Percentiles rank a stretch among this genome's conserved stretches.
phyloP scores from a whole-genome alignment of 306 rosid species.

The Dicorynia guianensis region DNA sequence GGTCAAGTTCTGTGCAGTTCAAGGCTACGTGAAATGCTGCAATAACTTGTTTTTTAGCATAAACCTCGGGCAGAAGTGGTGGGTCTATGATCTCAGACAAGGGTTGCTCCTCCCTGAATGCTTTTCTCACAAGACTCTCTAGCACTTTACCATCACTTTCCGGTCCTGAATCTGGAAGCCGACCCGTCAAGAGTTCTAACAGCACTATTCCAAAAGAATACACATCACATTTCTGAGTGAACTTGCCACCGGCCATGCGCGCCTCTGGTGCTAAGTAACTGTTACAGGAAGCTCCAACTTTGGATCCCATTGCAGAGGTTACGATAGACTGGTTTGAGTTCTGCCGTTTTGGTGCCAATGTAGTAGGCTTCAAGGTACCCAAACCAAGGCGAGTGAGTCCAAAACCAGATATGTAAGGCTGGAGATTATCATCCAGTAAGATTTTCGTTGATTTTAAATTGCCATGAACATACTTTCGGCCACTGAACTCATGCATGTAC shows the following conservation, averaged over 20 bases:
- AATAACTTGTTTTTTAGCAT: constrained; percentile 79
- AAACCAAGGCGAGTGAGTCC: constrained; percentile 69
- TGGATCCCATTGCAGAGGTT: constrained; percentile 50
- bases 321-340: constrained; percentile 46
- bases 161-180: constrained; percentile 54
- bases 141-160: constrained; percentile 65
- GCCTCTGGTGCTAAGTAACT: constrained; percentile 75
- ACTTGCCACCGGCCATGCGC: constrained; percentile 63
- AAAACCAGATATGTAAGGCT: constrained; percentile 71
- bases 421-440: constrained; percentile 74
- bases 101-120: constrained; percentile 68
- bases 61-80: constrained; percentile 62
- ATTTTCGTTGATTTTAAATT: constrained; percentile 76
- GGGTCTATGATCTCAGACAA: constrained; percentile 81
- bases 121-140: constrained; percentile 69
- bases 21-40: constrained; percentile 77
- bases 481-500: constrained; percentile 72
- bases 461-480: constrained; percentile 78
- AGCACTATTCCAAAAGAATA: constrained; percentile 80
- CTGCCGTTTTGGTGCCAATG: constrained; percentile 57
- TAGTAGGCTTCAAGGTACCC: constrained; percentile 47
- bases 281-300: constrained; percentile 48
- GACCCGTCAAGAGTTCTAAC: constrained; percentile 73
- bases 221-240: constrained; percentile 83
- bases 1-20: constrained; percentile 80